Conservation (phyloP, 2,329 filamentous ascomycete genomes). For the Bipolaris victoriae region DNA sequence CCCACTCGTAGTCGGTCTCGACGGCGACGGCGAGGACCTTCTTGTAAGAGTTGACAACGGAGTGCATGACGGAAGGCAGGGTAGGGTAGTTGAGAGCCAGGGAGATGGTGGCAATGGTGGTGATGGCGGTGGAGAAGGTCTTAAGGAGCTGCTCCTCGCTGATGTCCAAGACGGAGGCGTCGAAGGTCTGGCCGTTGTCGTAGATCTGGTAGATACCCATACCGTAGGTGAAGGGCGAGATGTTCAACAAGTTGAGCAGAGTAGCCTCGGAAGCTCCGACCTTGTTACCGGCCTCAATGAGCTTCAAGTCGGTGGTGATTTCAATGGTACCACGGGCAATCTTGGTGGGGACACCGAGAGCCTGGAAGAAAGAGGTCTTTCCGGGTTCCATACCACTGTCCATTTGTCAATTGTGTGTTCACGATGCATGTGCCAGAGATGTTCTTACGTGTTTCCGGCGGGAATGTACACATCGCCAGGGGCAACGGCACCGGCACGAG, state of each 20-base stretch:
- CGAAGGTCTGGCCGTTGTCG: conserved; percentile 94
- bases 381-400: conserved; percentile 92
- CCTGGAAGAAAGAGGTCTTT: conserved; percentile 99
- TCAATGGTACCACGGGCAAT: conserved; percentile 99
- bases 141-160: conserved; percentile 92
- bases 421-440: neutral
- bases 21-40: conserved; percentile 89
- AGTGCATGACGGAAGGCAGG: conserved; percentile 94
- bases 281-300: conserved; percentile 90
- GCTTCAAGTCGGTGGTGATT: conserved; percentile 97
- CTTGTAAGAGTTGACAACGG: conserved; percentile 97
- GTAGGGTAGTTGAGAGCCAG: conserved; percentile 95
- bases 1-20: conserved; percentile 90
- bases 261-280: conserved; percentile 99
- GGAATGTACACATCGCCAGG: conserved; percentile 93
- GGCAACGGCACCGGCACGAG: conserved; percentile 95
- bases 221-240: conserved; percentile 81
- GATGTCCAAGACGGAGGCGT: conserved; percentile 85
- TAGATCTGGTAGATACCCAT: conserved; percentile 97
- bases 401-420: conserved; percentile 22
- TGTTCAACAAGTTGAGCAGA: conserved; percentile 99
- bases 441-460: conserved; percentile 82
- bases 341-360: conserved; percentile 99
- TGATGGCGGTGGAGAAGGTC: conserved; percentile 79
- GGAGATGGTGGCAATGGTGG: conserved; percentile 87